Base-by-base conservation (phyloP, 2,329 filamentous ascomycete species). In the Pseudogymnoascus verrucosus region DNA sequence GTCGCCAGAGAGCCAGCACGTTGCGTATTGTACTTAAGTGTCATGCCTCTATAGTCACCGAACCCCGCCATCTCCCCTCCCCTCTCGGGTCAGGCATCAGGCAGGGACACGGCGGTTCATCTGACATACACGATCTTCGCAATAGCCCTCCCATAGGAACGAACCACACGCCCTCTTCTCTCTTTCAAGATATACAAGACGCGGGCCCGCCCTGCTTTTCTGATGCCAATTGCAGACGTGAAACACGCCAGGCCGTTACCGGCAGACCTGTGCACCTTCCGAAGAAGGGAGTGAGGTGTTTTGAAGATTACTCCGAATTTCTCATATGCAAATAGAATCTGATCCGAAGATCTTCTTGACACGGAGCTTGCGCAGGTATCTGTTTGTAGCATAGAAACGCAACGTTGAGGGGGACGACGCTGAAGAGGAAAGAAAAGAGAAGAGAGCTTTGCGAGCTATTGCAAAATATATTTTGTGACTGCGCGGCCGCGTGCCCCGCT, bases 271-370 rank as follows among this genome's bases (percentile, higher is more conserved):
- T 76, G 72, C 69, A 73, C 73, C 74, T 74, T 72, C 73, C 76
- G 74, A 74, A 78, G 76, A 74, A 78, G 76, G 72, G 73, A 76
- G 73, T 69, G 68, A 72, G 75, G 75, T 75, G 68, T 73, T 76
- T 72, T 91, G 90, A 91, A 93, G 89, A 93, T 87, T 95, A 89
- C 91, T 95, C 91, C 90, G 90, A 95, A 93, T 95, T 95, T 95
- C 90, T 91, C 90, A 93, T 91, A 91, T 93, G 91, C 90, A 79
- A 68, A 72, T 67, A 65, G 44, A 51, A 26, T 62, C 40, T 63
- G 65, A 68, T 68, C 68, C 42, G 36, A 68, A 64, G 69, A 71
- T 69, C 67, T 70, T 67, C 28, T 31, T 71, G 65, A 68, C 37
- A 60, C 44, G n/a, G 26, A 28, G 65, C 64, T 70, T 69, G 73